A percentile compares a stretch with the other conserved stretches of the same genome.
Conservation (phyloP, 1,284 basidiomycete species). For the Ganoderma lingzhi region DNA sequence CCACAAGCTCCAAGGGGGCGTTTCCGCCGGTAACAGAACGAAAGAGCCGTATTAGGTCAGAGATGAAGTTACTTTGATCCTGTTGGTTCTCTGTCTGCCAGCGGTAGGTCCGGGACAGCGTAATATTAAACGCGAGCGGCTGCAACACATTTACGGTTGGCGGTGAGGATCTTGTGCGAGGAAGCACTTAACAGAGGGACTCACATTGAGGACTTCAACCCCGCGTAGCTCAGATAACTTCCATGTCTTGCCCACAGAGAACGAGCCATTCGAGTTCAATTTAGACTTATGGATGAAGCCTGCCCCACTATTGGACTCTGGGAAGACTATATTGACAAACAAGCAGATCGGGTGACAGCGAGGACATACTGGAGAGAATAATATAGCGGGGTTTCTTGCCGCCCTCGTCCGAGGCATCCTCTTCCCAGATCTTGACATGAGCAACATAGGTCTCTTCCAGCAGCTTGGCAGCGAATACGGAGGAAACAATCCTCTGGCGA, state of each 20-base stretch:
- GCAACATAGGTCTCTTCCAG: conserved; percentile 84
- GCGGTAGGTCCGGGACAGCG: conserved; percentile 85
- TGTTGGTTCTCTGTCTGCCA: conserved; percentile 83
- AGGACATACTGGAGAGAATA: conserved; percentile 81
- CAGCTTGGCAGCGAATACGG: conserved; percentile 79
- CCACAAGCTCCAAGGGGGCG: conserved; percentile 60
- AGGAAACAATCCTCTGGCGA: conserved; percentile 79
- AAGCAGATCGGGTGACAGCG: conserved; percentile 17
- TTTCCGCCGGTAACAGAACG: conserved; percentile 61
- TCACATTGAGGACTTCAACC: conserved; percentile 75
- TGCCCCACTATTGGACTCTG: conserved; percentile 70
- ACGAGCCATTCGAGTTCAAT: conserved; percentile 92
- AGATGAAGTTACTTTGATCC: conserved; percentile 81
- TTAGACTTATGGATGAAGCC: conserved; percentile 96
- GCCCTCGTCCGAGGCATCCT: conserved; percentile 67
- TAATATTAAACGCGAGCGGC: conserved; percentile 73
- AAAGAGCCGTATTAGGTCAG: conserved; percentile 76
- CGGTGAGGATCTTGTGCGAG: background rate
- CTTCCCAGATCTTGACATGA: conserved; percentile 93
- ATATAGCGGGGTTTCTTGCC: conserved; percentile 87
- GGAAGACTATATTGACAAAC: conserved; percentile 25
- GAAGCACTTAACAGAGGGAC: conserved; percentile 1
- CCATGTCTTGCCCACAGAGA: conserved; percentile 99
- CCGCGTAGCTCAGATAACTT: conserved; percentile 81
- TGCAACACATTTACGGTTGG: conserved; percentile 19